Conservation (phyloP, 2,329 filamentous ascomycete genomes). For the Xylariaceae sp. region DNA sequence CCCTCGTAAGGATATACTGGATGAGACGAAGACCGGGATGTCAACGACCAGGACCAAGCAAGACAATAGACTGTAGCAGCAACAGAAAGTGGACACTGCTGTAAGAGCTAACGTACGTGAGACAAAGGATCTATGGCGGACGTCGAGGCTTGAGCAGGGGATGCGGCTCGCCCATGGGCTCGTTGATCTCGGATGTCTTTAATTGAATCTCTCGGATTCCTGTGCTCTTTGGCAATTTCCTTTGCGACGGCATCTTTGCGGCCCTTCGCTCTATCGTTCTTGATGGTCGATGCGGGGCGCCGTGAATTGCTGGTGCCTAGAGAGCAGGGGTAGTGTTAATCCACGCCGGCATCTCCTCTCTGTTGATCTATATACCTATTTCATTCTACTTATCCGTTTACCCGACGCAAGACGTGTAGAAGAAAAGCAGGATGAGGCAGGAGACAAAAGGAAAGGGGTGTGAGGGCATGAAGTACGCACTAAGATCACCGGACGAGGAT, state of each 20-base stretch:
- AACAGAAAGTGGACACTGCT: constrained; percentile 5
- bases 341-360: constrained; percentile 11
- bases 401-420: background rate
- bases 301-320: constrained; percentile 26
- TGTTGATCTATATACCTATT: background rate
- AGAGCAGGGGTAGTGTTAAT: background rate
- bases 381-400: background rate
- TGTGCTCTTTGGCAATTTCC: constrained; percentile 25
- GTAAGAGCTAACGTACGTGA: constrained; percentile 46
- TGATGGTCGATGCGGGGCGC: constrained; percentile 17
- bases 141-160: constrained; percentile 25
- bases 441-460: background rate
- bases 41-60: constrained; percentile 2
- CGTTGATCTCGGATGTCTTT: constrained; percentile 13
- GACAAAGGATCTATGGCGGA: constrained; percentile 61
- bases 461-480: constrained; percentile 7
- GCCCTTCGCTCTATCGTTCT: constrained; percentile 25
- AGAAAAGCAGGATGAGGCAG: constrained; percentile 2
- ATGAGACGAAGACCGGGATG: background rate
- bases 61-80: background rate
- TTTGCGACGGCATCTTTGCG: constrained; percentile 26
- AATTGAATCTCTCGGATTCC: constrained; percentile 17
- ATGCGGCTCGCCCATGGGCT: constrained; percentile 18
- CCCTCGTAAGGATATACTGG: constrained; percentile 43
- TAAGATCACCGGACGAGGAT: constrained; percentile 9